Conservation (phyloP, 2,329 filamentous ascomycete genomes). For the Epichloe bromicola region DNA sequence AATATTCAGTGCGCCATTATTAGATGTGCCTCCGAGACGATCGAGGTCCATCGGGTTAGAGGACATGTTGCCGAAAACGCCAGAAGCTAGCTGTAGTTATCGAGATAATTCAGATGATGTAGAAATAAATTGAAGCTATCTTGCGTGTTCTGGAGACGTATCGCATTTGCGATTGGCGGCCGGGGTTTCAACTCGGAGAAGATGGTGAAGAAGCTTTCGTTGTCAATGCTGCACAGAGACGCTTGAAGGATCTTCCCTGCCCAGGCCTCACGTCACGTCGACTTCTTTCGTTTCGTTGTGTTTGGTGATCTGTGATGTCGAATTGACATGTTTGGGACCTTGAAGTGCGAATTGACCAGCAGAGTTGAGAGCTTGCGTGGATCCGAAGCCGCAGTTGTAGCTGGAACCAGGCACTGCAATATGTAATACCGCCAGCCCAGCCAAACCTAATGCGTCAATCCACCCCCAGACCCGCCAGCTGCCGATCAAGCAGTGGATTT, state of each 20-base stretch:
- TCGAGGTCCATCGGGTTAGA: slow-evolving; percentile 47
- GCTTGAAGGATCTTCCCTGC: not conserved
- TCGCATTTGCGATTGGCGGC: not conserved
- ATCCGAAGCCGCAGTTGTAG: not conserved
- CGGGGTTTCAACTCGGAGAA: not conserved
- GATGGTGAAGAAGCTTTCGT: no score
- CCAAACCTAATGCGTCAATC: no score
- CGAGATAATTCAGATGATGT: not conserved
- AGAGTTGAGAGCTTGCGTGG: not conserved
- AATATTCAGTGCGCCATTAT: slow-evolving; percentile 36
- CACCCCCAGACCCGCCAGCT: no score
- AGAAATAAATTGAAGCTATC: not conserved
- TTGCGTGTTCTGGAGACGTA: not conserved
- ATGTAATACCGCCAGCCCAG: no score
- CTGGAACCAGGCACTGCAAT: not conserved
- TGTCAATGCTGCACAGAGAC: not conserved
- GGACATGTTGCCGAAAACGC: slow-evolving; percentile 24
- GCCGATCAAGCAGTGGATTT: no score
- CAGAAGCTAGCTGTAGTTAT: not conserved
- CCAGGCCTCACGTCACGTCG: no score
- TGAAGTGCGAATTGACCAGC: no score
- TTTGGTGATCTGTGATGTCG: no score
- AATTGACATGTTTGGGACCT: no score
- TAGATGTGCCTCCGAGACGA: slow-evolving; percentile 25
- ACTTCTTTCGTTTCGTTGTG: no score